Evolutionary conservation across 2,329 filamentous ascomycete genomes (phyloP).

Genomic region (Cladosporium sp.): DNA sequence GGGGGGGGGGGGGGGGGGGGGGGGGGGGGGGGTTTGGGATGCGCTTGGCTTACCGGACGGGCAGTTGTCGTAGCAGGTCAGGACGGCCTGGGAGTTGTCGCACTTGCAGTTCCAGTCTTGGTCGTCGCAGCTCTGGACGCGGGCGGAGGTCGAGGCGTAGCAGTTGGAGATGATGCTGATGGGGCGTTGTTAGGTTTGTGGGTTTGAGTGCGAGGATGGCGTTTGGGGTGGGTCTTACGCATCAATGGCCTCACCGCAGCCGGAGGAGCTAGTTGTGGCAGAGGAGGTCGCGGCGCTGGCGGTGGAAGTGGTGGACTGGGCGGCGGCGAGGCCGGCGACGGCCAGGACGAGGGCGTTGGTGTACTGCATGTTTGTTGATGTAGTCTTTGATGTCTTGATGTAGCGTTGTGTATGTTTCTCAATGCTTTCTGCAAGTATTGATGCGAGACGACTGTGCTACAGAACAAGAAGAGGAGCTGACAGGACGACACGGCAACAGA

Average conservation of each 20-base stretch:
- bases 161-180: slow-evolving; percentile 48
- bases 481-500: background rate
- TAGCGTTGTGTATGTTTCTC: background rate
- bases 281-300: slow-evolving; percentile 21
- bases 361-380: slow-evolving; percentile 6
- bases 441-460: too few species aligned
- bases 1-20: too few species aligned
- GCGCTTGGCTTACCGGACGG: slow-evolving; percentile 28
- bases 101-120: slow-evolving; percentile 55
- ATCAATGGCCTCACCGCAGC: slow-evolving; percentile 31
- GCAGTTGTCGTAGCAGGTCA: slow-evolving; percentile 58
- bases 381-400: background rate
- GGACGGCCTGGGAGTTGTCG: slow-evolving; percentile 41
- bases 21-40: slow-evolving; percentile 20
- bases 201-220: background rate
- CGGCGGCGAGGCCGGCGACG: slow-evolving; percentile 35
- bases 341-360: slow-evolving; percentile 26
- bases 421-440: background rate
- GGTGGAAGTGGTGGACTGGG: slow-evolving; percentile 33
- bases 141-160: slow-evolving; percentile 34
- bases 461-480: background rate
- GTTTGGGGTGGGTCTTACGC: slow-evolving; percentile 27
- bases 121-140: slow-evolving; percentile 37
- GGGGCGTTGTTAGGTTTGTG: slow-evolving; percentile 1
- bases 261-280: slow-evolving; percentile 25